Conservation (phyloP, 1,139 yeast species). For the Yamadazyma kanchanaburiensis region DNA sequence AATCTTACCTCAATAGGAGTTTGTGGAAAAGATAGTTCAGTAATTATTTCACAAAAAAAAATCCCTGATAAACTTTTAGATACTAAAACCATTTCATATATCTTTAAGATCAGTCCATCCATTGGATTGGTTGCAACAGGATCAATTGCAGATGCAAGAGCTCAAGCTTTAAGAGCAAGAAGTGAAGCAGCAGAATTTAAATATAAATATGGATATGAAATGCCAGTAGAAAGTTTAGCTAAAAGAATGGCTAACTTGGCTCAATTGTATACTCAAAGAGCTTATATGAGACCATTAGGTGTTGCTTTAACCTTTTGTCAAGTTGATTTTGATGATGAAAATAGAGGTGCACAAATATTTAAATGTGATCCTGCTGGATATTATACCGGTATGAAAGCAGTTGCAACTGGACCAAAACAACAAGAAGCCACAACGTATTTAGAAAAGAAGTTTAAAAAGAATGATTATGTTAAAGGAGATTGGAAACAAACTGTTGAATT, state of each 20-base stretch:
- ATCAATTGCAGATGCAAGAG: slow-evolving; percentile 93
- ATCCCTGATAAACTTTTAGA: slow-evolving; percentile 94
- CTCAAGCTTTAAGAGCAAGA: slow-evolving; percentile 86
- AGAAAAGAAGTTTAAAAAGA: slow-evolving; percentile 88
- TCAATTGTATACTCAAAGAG: slow-evolving; percentile 94
- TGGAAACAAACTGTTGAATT: slow-evolving; percentile 89
- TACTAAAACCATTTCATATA: slow-evolving; percentile 76
- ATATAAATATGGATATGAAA: slow-evolving; percentile 92
- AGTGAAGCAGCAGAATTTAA: slow-evolving; percentile 93
- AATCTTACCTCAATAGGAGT: slow-evolving; percentile 87
- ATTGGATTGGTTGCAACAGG: slow-evolving; percentile 95
- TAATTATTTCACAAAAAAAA: slow-evolving; percentile 88
- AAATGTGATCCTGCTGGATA: slow-evolving; percentile 98
- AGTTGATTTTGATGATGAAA: slow-evolving; percentile 68
- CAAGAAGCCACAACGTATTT: slow-evolving; percentile 90
- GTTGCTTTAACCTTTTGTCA: slow-evolving; percentile 87
- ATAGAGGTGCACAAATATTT: slow-evolving; percentile 83
- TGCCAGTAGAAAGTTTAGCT: slow-evolving; percentile 92
- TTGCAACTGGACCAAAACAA: slow-evolving; percentile 95
- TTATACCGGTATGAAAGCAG: slow-evolving; percentile 86
- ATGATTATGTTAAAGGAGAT: slow-evolving; percentile 69
- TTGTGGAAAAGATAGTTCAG: slow-evolving; percentile 86
- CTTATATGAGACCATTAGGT: slow-evolving; percentile 98
- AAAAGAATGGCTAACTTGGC: slow-evolving; percentile 94
- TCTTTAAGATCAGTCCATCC: slow-evolving; percentile 75